A percentile compares a stretch with the other conserved stretches of the same genome.
These are phyloP conservation scores for Fusarium sp. DNA, from an alignment of 2,329 filamentous ascomycete species.

Conservation along the genomic window DNA sequence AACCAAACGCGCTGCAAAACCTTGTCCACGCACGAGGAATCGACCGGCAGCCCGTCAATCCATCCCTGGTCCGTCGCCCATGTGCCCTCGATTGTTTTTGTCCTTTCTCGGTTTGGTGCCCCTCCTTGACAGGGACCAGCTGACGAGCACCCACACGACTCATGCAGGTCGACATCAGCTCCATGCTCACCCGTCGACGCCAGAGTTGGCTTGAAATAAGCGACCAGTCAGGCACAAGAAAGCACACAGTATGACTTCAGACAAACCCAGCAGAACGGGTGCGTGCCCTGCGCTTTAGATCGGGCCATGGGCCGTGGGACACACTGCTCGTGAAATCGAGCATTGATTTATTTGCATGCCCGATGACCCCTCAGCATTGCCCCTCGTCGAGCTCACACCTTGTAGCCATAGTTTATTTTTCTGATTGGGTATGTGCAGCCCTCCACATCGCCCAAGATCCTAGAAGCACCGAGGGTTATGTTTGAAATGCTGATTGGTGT, in stretches of 20 bases:
- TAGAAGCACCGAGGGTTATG: conserved; percentile 26
- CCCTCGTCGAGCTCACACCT: conserved; percentile 26
- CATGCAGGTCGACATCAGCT: conserved; percentile 44
- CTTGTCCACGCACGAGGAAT: conserved; percentile 39
- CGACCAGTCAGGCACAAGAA: conserved; percentile 40
- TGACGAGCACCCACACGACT: conserved; percentile 41
- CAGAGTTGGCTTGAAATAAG: conserved; percentile 34
- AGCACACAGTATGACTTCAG: conserved; percentile 38
- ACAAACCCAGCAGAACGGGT: conserved; percentile 45
- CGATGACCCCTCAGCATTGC: conserved; percentile 37
- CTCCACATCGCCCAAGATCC: conserved; percentile 31
- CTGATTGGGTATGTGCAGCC: conserved; percentile 29
- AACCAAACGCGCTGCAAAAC: conserved; percentile 42
- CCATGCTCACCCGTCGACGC: conserved; percentile 35
- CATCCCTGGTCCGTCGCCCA: conserved; percentile 34
- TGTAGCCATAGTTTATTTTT: conserved; percentile 22
- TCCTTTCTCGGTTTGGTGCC: conserved; percentile 24
- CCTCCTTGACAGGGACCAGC: conserved; percentile 36
- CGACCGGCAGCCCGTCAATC: conserved; percentile 24
- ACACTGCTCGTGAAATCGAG: conserved; percentile 25
- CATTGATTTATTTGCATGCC: conserved; percentile 22
- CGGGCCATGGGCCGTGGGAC: conserved; percentile 42
- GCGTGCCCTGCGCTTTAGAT: conserved; percentile 45
- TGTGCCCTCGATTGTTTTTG: conserved; percentile 26
- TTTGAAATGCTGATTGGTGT: conserved; percentile 29